Evolutionary conservation across 169 alveolate species (phyloP), one percentile per base, ranked within the genome.

Genomic region (Plasmodium cynomolgi): DNA sequence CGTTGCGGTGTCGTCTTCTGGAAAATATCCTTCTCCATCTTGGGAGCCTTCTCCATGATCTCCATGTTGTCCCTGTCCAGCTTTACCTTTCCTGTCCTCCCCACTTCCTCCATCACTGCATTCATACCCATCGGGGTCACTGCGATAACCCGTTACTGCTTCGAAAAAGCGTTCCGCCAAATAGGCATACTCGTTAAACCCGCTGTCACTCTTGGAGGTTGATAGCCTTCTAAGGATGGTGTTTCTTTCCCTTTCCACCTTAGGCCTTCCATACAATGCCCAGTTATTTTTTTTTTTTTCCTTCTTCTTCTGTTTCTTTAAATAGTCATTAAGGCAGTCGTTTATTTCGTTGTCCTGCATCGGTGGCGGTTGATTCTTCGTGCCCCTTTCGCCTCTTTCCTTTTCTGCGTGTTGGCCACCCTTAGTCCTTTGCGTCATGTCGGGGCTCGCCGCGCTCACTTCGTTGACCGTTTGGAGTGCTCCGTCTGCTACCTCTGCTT

Each of bases 181-280:
- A 88, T 74, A 58, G 4, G 94, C 47, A 41, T 79, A 79, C 26
- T 80, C 73, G 54, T 77, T 80, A 88, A 88, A 88, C 8, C 88
- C 94, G 72, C 82, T 72, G 50, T 79, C 88, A 62, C 94, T 88
- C 71, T 80, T 88, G 31, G 94, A 88, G 29, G 85, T 20, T 9
- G 86, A 88, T 62, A 88, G 31, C 8, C 74, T 79, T 81, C 47
- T 88, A 54, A 88, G 81, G 47, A 79, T 68, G n/a, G 29, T 68
- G 20, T 88, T 79, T 79, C 84, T 79, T 88, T 88, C 90, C 73
- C 83, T 88, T 62, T 88, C 81, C 33, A 88, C 94, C 34, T 74
- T 37, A 31, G 94, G 94, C 72, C 94, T 88, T 79, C 94, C 94
- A 88, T 88, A 88, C 39, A 80, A 13, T 3, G 94, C 85, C 94